phyloP scores from a whole-genome alignment of 2,329 filamentous ascomycete genomes.

The Calonectria pseudoreteaudii region DNA sequence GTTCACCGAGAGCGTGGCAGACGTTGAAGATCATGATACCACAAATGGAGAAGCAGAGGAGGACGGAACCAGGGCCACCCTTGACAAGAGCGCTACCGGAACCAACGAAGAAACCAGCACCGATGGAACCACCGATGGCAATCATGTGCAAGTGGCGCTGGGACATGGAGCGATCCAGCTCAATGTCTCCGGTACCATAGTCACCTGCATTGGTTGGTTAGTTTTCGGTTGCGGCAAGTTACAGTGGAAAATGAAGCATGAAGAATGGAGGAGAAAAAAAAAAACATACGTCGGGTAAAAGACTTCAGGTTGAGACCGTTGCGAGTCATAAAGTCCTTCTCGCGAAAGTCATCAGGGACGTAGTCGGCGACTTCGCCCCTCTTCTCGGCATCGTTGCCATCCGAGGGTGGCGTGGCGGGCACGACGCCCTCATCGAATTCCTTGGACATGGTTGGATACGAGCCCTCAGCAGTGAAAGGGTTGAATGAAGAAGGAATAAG shows the following conservation, averaged over 20 bases:
- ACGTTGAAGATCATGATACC: constrained; percentile 73
- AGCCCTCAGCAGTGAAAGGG: neutral
- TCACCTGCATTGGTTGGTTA: constrained; percentile 35
- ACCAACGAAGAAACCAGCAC: constrained; percentile 73
- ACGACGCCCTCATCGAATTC: constrained; percentile 32
- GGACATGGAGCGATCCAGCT: constrained; percentile 63
- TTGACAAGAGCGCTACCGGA: constrained; percentile 65
- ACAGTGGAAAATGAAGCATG: no score
- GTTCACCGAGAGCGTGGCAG: constrained; percentile 70
- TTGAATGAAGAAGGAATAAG: neutral
- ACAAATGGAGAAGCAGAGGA: constrained; percentile 66
- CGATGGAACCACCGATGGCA: constrained; percentile 71
- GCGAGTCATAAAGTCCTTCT: constrained; percentile 43
- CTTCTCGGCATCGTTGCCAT: constrained; percentile 31
- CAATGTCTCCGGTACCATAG: constrained; percentile 40
- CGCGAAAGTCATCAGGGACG: constrained; percentile 37
- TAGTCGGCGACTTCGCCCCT: neutral
- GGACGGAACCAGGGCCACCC: constrained; percentile 60
- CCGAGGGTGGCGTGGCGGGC: constrained; percentile 30
- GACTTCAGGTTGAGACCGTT: constrained; percentile 43
- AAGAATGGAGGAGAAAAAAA: neutral
- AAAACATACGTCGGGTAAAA: constrained; percentile 37
- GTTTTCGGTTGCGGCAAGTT: no score
- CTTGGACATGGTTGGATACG: constrained; percentile 31
- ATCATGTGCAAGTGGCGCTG: constrained; percentile 72